Conservation (phyloP, 1,139 yeast species). For the Sporopachydermia cereana region DNA sequence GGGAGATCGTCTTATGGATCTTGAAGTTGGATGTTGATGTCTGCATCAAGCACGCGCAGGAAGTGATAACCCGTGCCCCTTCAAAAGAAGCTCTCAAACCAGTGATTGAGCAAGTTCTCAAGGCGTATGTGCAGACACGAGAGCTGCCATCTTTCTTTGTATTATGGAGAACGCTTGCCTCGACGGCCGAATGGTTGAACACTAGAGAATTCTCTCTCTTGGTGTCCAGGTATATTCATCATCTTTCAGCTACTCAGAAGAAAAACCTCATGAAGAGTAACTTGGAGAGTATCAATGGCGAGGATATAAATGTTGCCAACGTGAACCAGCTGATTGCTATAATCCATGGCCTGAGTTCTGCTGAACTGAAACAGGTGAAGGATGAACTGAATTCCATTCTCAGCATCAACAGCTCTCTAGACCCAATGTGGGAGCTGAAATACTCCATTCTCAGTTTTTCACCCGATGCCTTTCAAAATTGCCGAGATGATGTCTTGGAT, state of each 20-base stretch:
- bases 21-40: constrained; percentile 40
- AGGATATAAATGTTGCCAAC: neutral
- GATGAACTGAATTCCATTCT: constrained; percentile 13
- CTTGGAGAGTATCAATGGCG: neutral
- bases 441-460: constrained; percentile 38
- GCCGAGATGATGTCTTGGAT: constrained; percentile 13
- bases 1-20: constrained; percentile 35
- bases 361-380: constrained; percentile 18
- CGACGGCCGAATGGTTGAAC: constrained; percentile 19
- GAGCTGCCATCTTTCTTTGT: constrained; percentile 41
- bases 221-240: constrained; percentile 30
- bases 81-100: constrained; percentile 15
- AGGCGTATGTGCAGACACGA: constrained; percentile 32
- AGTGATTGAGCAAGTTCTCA: constrained; percentile 36
- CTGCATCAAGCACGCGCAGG: constrained; percentile 28
- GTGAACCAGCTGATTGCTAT: neutral
- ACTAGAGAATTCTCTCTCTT: constrained; percentile 22
- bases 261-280: constrained; percentile 17
- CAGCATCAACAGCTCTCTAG: constrained; percentile 13
- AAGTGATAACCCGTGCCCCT: constrained; percentile 23
- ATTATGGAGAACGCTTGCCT: constrained; percentile 30
- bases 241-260: constrained; percentile 39
- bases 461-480: constrained; percentile 26
- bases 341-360: constrained; percentile 9
- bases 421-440: constrained; percentile 33